Evolutionary conservation across 495 filamentous ascomycete species (phyloP).

Genomic region (Neurospora tetraspora): DNA sequence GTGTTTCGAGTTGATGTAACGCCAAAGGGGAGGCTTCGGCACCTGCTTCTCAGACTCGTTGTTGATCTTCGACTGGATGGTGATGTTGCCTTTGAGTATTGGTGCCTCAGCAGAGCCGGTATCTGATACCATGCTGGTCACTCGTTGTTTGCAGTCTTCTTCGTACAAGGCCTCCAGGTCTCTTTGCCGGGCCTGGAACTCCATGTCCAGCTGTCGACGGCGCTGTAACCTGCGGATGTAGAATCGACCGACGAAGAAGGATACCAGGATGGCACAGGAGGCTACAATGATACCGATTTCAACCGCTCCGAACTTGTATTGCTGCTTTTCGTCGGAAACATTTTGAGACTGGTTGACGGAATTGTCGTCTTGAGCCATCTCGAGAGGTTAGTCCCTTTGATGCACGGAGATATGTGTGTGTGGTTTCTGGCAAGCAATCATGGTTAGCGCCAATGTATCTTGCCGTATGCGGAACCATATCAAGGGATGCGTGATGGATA

Average conservation of each 20-base stretch:
- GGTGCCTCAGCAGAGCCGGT: neutral
- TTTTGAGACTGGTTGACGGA: slow-evolving; percentile 5
- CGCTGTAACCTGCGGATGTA: slow-evolving; percentile 12
- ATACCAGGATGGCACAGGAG: slow-evolving; percentile 8
- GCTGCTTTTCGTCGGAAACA: neutral
- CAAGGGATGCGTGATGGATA: neutral
- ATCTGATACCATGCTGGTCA: neutral
- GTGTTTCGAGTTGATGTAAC: slow-evolving; percentile 15
- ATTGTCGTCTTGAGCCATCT: slow-evolving; percentile 8
- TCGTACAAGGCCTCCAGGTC: neutral
- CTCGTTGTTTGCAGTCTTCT: neutral
- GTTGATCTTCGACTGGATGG: neutral
- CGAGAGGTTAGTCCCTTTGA: neutral
- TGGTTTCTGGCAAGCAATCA: neutral
- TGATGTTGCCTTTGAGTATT: neutral
- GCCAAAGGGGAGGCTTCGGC: slow-evolving; percentile 8
- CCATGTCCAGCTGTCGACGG: slow-evolving; percentile 13
- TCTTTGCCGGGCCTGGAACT: slow-evolving; percentile 6
- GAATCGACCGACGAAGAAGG: slow-evolving; percentile 7
- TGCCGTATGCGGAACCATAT: neutral
- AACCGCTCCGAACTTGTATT: slow-evolving; percentile 2
- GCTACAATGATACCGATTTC: slow-evolving; percentile 15
- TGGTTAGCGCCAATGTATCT: neutral
- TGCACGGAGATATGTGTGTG: neutral
- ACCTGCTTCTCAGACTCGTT: neutral